Evolutionary conservation across 2,329 filamentous ascomycete genomes (phyloP), one percentile per base, ranked within the genome.

Genomic region (Clonostachys byssicola): DNA sequence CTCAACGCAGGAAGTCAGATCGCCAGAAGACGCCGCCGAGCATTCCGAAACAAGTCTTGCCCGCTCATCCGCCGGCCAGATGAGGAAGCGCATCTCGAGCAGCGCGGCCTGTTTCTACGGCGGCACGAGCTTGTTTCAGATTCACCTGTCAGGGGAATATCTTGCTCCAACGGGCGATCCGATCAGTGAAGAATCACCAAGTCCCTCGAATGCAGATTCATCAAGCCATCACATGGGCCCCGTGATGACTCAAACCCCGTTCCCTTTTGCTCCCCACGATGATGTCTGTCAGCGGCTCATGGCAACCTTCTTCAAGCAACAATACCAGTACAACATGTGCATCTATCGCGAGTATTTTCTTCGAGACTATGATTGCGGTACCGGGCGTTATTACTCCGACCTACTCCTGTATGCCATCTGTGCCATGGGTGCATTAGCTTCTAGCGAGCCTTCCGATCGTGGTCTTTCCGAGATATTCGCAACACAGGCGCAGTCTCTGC

Each of bases 291-390:
- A 68, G 47, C 56, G 60, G 16, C 61, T 74, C 43, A 74, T 76
- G 71, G 68, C 71, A 1, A 62, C 60, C 5, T 77, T 76, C 52
- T 77, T 77, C 56, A 65, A 68, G 46, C 59, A 70, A 36, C 66
- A 73, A 18, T 77, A 77, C 44, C 67, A 71, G 35, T 75, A 73
- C 50, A 65, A 72, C 52, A 74, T 77, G 71, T 67, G 71, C 47
- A 60, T 77, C 3, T 77, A 77, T 49, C 65, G 74, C 33, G 74
- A 77, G 52, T 75, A 70, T 49, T 77, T 77, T 49, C 55, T 77
- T 10, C 59, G 74, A 33, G 74, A 77, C 52, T 77, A 75, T 46
- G 70, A 73, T 51, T 60, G 65, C 3, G 72, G 71, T 1, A 62
- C 56, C 2, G 74, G 74, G 0, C 67, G 64, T 30, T 75, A 77